Evolutionary conservation across 2,329 filamentous ascomycete genomes (phyloP), one percentile per base, ranked within the genome.

Genomic region (Apiospora hydei): DNA sequence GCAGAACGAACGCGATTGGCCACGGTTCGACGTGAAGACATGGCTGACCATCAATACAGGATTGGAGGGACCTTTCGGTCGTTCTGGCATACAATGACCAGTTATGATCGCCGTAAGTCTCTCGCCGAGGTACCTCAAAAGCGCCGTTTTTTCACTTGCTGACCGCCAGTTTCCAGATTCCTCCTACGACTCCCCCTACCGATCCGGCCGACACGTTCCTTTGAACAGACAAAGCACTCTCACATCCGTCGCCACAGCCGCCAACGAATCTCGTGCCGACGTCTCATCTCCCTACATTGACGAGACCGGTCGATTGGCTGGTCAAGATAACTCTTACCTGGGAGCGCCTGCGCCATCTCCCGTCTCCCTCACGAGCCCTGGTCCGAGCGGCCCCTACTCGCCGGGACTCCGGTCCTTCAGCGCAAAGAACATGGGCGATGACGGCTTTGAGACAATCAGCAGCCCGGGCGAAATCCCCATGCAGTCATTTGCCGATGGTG

Each of bases 21-120:
- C 21, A 41, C 4, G 30, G 34, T 13, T 38, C 5, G 34, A 18
- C 34, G 41, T 41, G 57, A n/a, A 13, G 21, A 21, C 14, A 44
- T 47, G 3, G 43, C 68, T 69, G 46, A 69, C 68, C 30, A 51
- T 64, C 13, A 10, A 26, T 76, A 57, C 76, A 92, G 92, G 79
- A 83, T 96, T 80, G 88, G 90, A 78, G 88, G 88, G 78, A 90
- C 92, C 83, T 93, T 96, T 84, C 93, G 93, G 84, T 93, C 93
- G 74, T 96, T 99, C 85, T 99, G 96, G 96, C 96, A 98, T 88
- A 91, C 93, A 77, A 96, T 92, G 89, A 92, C 90, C 83, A 92
- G 90, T 77, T 86, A 92, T 85, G 90, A 92, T 82, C 85, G 90
- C 84, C 90, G 90, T 92, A 84, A 80, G 90, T 85, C 69, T 73